Evolutionary conservation across 2,329 filamentous ascomycete genomes (phyloP), one percentile per base, ranked within the genome.

Genomic region (Talaromyces islandicus): DNA sequence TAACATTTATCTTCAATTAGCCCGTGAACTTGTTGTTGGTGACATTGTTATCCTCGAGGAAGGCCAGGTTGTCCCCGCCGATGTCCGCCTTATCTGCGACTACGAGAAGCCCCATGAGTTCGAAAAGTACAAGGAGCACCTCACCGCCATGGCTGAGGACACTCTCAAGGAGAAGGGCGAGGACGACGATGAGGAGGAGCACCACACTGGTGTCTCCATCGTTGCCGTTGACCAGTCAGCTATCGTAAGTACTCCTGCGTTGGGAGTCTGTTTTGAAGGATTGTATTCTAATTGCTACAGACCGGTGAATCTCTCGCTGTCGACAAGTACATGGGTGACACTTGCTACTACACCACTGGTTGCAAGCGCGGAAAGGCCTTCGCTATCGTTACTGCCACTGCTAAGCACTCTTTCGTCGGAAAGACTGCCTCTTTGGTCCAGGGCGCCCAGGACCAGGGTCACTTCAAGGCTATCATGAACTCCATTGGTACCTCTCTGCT

Each of bases 401-500:
- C 87, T 59, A 85, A 83, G 73, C 81, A 82, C 75, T 89, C 87
- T 62, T 90, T 89, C 77, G 87, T 90, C 71, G 87, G 87, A 75
- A 85, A 84, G 72, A 89, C 87, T 67, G 87, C 87, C 59, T 82
- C 83, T 62, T 80, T 89, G 53, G 87, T 89, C 58, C 83, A 88
- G 75, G 86, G 86, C 62, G 87, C 87, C 64, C 83, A 88, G 76
- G 87, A 89, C 72, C 85, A 87, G 72, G 87, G 87, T 75, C 85
- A 88, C 74, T 88, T 88, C 83, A 89, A 90, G 79, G 86, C 86
- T 63, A 88, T 89, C 78, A 89, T 89, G 87, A 86, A 89, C 82
- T 86, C 82, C 67, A 89, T 90, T 70, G 87, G 87, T 73, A 88
- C 86, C 46, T 77, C 84, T 63, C 80, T 90, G 56, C 80, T 90